Percentiles rank a stretch among this genome's conserved stretches.
phyloP scores from a whole-genome alignment of 352 stramenopile species.

The Globisporangium cederbergense region DNA sequence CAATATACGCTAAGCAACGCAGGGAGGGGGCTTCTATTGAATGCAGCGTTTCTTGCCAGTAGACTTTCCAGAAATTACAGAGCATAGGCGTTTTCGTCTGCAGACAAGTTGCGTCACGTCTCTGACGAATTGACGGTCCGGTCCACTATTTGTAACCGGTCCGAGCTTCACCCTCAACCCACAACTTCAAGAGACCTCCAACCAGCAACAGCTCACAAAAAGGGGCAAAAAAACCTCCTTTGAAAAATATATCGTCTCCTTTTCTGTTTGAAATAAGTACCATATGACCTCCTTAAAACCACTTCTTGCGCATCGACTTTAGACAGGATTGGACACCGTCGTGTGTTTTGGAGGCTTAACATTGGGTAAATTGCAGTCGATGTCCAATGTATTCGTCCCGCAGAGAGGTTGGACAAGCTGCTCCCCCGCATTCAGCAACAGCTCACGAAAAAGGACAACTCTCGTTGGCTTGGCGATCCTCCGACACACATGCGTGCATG shows the following conservation, averaged over 20 bases:
- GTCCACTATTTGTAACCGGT: constrained; percentile 3
- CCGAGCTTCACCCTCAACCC: not conserved
- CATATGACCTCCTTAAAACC: too few species aligned
- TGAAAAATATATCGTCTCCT: too few species aligned
- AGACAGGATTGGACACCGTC: too few species aligned
- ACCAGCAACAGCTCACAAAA: not conserved
- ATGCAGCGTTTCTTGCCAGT: not conserved
- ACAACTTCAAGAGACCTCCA: not conserved
- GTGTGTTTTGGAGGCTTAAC: too few species aligned
- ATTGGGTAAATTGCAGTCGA: too few species aligned
- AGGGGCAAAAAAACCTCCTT: too few species aligned
- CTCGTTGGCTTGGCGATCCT: not conserved
- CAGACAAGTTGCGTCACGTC: constrained; percentile 8
- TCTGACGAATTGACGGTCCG: not conserved
- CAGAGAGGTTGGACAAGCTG: too few species aligned
- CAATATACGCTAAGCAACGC: too few species aligned
- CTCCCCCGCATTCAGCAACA: too few species aligned
- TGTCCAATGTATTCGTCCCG: too few species aligned
- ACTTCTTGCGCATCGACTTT: too few species aligned
- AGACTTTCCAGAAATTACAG: not conserved
- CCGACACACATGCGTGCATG: not conserved
- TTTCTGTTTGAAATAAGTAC: too few species aligned
- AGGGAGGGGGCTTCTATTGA: not conserved
- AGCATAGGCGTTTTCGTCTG: not conserved
- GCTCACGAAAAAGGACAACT: not conserved